phyloP scores from a whole-genome alignment of 2,329 filamentous ascomycete species.

The Trichothecium roseum region DNA sequence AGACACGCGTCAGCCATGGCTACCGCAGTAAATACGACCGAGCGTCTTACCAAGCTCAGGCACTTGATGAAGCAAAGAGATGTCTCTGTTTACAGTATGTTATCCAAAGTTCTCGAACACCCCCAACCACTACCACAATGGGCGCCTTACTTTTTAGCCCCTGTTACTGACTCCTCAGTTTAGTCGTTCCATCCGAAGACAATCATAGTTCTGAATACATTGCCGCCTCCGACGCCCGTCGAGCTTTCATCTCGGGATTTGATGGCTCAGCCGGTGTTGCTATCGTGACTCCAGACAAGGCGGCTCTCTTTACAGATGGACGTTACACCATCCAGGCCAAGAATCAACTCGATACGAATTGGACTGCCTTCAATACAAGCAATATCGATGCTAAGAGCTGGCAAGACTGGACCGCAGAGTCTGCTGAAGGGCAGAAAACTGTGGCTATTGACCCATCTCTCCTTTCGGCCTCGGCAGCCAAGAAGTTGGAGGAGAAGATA shows the following conservation, averaged over 20 bases:
- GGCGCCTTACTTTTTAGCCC: constrained; percentile 6
- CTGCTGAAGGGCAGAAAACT: constrained; percentile 74
- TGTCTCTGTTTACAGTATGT: constrained; percentile 84
- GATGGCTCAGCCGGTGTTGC: constrained; percentile 91
- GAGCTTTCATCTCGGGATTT: constrained; percentile 89
- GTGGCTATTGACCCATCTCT: constrained; percentile 88
- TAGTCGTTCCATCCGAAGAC: constrained; percentile 94
- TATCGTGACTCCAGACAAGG: constrained; percentile 76
- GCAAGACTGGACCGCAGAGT: constrained; percentile 90
- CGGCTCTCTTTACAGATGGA: constrained; percentile 86
- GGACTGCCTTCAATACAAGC: constrained; percentile 85
- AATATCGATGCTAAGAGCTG: constrained; percentile 90
- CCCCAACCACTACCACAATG: neutral
- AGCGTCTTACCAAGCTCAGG: constrained; percentile 66
- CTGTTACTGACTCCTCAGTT: constrained; percentile 7
- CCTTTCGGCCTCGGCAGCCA: constrained; percentile 53
- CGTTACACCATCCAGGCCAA: constrained; percentile 96
- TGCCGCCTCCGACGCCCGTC: constrained; percentile 83
- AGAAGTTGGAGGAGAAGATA: constrained; percentile 75
- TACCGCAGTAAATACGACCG: constrained; percentile 57
- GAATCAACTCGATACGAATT: constrained; percentile 85
- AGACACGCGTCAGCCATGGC: constrained; percentile 3
- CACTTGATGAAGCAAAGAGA: constrained; percentile 78
- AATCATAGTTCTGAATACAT: constrained; percentile 98
- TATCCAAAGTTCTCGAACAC: neutral